phyloP scores from a whole-genome alignment of 2,329 filamentous ascomycete genomes.

The Colletotrichum echinochloae region DNA sequence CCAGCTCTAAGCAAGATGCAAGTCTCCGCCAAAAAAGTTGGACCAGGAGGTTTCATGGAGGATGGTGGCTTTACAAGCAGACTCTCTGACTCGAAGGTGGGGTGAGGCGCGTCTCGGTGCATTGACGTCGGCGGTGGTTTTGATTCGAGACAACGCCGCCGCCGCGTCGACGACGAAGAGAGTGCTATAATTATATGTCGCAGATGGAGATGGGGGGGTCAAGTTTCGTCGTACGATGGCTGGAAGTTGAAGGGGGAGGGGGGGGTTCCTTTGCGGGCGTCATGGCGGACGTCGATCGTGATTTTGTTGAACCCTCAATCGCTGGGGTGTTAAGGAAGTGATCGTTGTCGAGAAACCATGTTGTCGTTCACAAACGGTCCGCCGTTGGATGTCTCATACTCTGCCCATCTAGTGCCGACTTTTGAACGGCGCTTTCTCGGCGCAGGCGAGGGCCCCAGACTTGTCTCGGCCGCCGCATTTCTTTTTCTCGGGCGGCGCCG shows the following conservation, averaged over 20 bases:
- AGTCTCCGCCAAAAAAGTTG: conserved; percentile 4
- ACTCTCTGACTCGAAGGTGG: background rate
- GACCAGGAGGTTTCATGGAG: background rate
- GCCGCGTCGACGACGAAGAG: background rate
- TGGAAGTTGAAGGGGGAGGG: background rate
- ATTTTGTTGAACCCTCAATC: no score
- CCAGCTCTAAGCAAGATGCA: background rate
- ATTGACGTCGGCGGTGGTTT: conserved; percentile 12
- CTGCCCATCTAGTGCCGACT: no score
- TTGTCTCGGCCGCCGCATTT: background rate
- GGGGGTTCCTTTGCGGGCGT: background rate
- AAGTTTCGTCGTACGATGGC: background rate
- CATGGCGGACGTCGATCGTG: no score
- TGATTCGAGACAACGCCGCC: background rate
- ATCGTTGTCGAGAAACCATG: background rate
- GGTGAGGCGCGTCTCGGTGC: conserved; percentile 1
- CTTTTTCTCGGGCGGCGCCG: background rate
- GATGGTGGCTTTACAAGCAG: background rate
- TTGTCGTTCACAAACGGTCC: background rate
- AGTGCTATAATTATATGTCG: no score
- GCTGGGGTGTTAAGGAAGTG: no score
- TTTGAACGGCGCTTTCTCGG: background rate
- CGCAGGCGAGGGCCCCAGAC: background rate
- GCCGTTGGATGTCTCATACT: background rate
- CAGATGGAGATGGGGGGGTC: fast-evolving